Conservation (phyloP, 2,329 filamentous ascomycete species). For the Aphanoascus verrucosus region DNA sequence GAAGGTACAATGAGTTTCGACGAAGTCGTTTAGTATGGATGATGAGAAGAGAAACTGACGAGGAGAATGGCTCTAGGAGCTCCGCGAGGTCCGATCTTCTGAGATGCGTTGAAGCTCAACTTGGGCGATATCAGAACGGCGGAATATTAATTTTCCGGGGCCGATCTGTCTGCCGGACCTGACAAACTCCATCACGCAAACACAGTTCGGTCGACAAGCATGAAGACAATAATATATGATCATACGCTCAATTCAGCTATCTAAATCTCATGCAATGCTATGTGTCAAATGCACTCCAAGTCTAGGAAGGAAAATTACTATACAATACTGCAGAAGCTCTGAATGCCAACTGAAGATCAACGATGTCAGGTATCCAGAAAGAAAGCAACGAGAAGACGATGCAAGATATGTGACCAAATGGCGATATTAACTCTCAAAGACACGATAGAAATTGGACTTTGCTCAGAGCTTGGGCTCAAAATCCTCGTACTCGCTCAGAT, state of each 20-base stretch:
- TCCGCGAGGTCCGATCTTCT: not conserved
- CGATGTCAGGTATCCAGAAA: not conserved
- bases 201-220: no score
- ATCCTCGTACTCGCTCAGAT: slow-evolving; percentile 78
- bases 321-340: not conserved
- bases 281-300: not conserved
- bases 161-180: not conserved
- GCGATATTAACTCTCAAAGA: not conserved
- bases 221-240: no score
- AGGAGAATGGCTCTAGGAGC: not conserved
- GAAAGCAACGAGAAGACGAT: not conserved
- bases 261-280: not conserved
- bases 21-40: not conserved
- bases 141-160: not conserved
- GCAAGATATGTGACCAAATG: not conserved
- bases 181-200: no score
- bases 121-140: not conserved
- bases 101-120: not conserved
- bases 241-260: not conserved
- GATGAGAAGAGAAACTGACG: not conserved
- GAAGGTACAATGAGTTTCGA: not conserved
- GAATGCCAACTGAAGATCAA: not conserved
- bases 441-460: not conserved
- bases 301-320: not conserved
- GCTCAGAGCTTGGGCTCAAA: slow-evolving; percentile 67